These are phyloP conservation scores for Golubevia sp. DNA, from an alignment of 1,284 basidiomycete species.

Conservation along the genomic window DNA sequence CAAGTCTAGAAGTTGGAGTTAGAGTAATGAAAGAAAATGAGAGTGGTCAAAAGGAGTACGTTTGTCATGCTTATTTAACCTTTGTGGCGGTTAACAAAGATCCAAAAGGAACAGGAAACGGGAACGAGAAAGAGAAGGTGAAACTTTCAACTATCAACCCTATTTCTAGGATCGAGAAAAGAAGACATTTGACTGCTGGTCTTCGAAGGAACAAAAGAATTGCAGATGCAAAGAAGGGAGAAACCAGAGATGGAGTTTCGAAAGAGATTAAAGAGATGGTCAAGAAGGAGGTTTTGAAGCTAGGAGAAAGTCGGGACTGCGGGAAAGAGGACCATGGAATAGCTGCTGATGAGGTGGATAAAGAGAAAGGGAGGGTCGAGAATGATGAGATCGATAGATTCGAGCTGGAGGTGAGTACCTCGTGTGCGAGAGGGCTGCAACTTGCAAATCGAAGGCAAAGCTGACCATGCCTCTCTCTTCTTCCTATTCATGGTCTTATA, in stretches of 20 bases:
- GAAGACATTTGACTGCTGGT: constrained; percentile 39
- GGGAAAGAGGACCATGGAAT: background rate
- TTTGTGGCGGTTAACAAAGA: constrained; percentile 26
- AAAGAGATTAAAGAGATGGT: constrained; percentile 28
- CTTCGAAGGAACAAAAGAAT: constrained; percentile 29
- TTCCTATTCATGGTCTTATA: no score
- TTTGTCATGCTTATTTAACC: constrained; percentile 45
- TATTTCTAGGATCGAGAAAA: constrained; percentile 27
- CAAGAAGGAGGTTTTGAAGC: constrained; percentile 26
- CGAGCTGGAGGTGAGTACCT: constrained; percentile 4
- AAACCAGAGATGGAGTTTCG: constrained; percentile 34
- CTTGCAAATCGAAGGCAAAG: no score
- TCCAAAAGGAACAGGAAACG: constrained; percentile 10
- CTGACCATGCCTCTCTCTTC: no score
- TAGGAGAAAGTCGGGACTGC: background rate
- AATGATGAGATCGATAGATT: constrained; percentile 2
- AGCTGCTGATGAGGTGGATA: background rate
- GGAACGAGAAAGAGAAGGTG: constrained; percentile 13
- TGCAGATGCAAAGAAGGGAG: constrained; percentile 25
- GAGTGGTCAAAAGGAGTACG: constrained; percentile 23
- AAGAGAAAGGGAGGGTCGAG: no score
- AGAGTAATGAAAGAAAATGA: constrained; percentile 32
- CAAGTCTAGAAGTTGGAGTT: constrained; percentile 48
- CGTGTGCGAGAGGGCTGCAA: no score
- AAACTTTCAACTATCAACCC: constrained; percentile 23